A percentile compares a stretch with the other conserved stretches of the same genome.
These are phyloP conservation scores for Helicostylum pulchrum DNA, from an alignment of 192 early-diverging fungal species.

Conservation along the genomic window DNA sequence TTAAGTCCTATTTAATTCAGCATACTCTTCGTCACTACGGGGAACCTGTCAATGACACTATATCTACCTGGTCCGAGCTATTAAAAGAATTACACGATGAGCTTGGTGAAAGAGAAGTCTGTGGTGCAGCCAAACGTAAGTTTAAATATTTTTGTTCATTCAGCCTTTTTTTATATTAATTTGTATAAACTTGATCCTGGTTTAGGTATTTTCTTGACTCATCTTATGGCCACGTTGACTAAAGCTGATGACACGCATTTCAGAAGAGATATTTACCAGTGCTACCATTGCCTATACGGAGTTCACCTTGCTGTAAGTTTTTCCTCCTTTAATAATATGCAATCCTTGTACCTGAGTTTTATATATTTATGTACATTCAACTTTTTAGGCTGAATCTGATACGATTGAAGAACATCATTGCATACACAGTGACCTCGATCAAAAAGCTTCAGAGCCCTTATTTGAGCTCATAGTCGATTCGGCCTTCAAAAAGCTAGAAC, in stretches of 20 bases:
- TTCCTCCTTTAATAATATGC: neutral
- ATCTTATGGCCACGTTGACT: conserved; percentile 37
- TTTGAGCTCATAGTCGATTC: conserved; percentile 48
- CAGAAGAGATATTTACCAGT: conserved; percentile 56
- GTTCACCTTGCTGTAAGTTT: conserved; percentile 51
- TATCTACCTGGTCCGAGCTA: conserved; percentile 31
- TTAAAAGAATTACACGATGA: conserved; percentile 55
- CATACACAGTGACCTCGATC: conserved; percentile 44
- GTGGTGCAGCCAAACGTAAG: conserved; percentile 49
- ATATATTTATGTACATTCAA: neutral
- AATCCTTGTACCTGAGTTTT: neutral
- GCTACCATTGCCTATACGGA: conserved; percentile 65
- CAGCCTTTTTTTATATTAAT: neutral
- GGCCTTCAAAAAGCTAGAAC: conserved; percentile 37
- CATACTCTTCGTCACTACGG: neutral
- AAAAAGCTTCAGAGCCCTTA: conserved; percentile 49
- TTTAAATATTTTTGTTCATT: neutral
- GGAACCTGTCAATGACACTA: conserved; percentile 2
- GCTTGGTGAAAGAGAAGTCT: conserved; percentile 58
- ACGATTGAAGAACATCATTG: conserved; percentile 54
- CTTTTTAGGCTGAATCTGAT: conserved; percentile 43
- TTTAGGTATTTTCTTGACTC: conserved; percentile 47
- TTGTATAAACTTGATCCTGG: too few species aligned
- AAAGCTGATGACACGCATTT: conserved; percentile 38
- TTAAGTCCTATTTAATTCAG: conserved; percentile 4